Evolutionary conservation across 768 basidiomycete species (phyloP).

Genomic region (Tricholoma saponaceum): DNA sequence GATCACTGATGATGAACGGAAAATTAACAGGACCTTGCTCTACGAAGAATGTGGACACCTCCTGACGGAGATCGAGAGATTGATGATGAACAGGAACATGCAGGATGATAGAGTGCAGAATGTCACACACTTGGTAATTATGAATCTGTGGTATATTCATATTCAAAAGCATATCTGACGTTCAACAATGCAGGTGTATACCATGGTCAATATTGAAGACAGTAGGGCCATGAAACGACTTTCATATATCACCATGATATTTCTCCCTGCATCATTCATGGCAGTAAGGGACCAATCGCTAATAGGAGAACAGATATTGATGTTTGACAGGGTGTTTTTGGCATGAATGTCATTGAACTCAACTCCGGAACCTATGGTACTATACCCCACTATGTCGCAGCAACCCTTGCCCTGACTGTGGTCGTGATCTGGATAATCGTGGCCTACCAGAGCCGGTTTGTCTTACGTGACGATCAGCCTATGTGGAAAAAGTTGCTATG

Average conservation of each 20-base stretch:
- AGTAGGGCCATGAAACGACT: no score
- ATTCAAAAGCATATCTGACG: neutral
- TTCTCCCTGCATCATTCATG: slow-evolving; percentile 51
- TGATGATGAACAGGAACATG: slow-evolving; percentile 37
- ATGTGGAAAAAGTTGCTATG: neutral
- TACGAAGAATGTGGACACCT: slow-evolving; percentile 45
- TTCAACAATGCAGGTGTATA: slow-evolving; percentile 33
- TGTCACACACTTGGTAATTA: slow-evolving; percentile 43
- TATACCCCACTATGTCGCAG: slow-evolving; percentile 33
- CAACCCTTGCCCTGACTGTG: slow-evolving; percentile 36
- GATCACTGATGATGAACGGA: slow-evolving; percentile 9
- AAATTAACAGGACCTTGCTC: slow-evolving; percentile 22
- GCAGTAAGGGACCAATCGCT: slow-evolving; percentile 29
- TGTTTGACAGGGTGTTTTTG: slow-evolving; percentile 39
- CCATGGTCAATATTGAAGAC: no score
- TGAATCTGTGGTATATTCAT: neutral
- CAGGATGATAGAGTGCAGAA: slow-evolving; percentile 44
- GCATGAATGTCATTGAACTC: slow-evolving; percentile 54
- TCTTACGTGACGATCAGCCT: neutral
- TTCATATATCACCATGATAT: no score
- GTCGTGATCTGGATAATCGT: slow-evolving; percentile 44
- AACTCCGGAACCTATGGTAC: slow-evolving; percentile 25
- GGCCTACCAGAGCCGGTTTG: slow-evolving; percentile 31
- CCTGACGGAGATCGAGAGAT: slow-evolving; percentile 43
- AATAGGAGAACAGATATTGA: neutral